Evolutionary conservation across 164 flowering plant genomes (phyloP).

Genomic region (Vitis cinerea): DNA sequence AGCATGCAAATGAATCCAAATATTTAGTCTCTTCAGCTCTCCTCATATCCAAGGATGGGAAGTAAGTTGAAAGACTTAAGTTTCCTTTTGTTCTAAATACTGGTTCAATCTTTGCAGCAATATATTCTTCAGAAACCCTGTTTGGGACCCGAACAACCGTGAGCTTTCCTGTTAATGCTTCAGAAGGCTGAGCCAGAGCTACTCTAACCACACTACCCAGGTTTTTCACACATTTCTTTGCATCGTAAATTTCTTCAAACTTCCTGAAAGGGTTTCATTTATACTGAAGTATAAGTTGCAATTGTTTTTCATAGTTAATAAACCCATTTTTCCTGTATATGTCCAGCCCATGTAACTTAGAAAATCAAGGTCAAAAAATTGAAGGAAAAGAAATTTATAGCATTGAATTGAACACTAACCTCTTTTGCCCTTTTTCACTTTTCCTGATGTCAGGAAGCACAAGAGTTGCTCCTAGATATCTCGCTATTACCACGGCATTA

Average conservation of each 20-base stretch:
- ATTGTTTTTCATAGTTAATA: no score
- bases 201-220: constrained; percentile 1
- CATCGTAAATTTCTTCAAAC: constrained; percentile 8
- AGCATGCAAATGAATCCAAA: constrained; percentile 4
- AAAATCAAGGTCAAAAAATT: no score
- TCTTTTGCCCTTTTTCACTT: not conserved
- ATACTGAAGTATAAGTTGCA: no score
- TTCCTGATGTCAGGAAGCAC: constrained; percentile 16
- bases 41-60: constrained; percentile 6
- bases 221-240: not conserved
- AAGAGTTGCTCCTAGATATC: constrained; percentile 11
- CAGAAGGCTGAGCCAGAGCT: not conserved
- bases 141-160: constrained; percentile 4
- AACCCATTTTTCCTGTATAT: no score
- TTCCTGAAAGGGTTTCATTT: not conserved
- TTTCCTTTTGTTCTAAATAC: not conserved
- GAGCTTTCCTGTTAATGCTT: not conserved
- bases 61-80: constrained; percentile 5
- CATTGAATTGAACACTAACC: not conserved
- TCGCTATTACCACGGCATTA: constrained; percentile 10
- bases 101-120: not conserved
- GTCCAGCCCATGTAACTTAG: no score
- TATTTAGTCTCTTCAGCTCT: not conserved
- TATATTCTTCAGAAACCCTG: constrained; percentile 9
- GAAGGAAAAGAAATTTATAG: no score